phyloP scores from a whole-genome alignment of 2,329 filamentous ascomycete species.

The Aspergillus eucalypticola region DNA sequence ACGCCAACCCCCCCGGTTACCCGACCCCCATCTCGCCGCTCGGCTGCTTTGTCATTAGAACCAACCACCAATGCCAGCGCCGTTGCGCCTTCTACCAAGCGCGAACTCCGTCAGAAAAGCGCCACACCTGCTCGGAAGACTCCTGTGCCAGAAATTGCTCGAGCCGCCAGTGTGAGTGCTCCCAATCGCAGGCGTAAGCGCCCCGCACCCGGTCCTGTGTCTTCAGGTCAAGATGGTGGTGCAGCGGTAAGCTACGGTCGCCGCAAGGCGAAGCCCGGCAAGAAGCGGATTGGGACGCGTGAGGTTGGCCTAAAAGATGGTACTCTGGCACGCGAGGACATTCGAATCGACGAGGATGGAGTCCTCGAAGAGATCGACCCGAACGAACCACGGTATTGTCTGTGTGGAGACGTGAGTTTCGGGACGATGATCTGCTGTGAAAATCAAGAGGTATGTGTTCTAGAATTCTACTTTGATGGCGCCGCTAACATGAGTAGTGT shows the following conservation, averaged over 20 bases:
- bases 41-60: constrained; percentile 32
- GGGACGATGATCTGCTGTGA: constrained; percentile 68
- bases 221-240: constrained; percentile 58
- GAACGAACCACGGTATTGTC: constrained; percentile 64
- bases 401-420: constrained; percentile 65
- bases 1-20: constrained; percentile 33
- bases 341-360: constrained; percentile 50
- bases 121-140: constrained; percentile 43
- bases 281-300: constrained; percentile 39
- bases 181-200: constrained; percentile 55
- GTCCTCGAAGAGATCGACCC: constrained; percentile 58
- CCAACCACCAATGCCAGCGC: constrained; percentile 19
- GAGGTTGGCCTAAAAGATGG: constrained; percentile 40
- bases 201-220: constrained; percentile 61
- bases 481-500: constrained; percentile 48
- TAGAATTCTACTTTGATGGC: not conserved
- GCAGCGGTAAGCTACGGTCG: constrained; percentile 63
- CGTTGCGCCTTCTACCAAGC: constrained; percentile 15
- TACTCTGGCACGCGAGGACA: constrained; percentile 32
- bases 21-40: constrained; percentile 36
- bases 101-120: constrained; percentile 45
- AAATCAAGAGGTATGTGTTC: constrained; percentile 54
- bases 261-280: constrained; percentile 56
- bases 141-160: constrained; percentile 45
- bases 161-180: constrained; percentile 34